Base-by-base conservation (phyloP, 352 stramenopile genomes). In the Pelagophyceae sp. region DNA sequence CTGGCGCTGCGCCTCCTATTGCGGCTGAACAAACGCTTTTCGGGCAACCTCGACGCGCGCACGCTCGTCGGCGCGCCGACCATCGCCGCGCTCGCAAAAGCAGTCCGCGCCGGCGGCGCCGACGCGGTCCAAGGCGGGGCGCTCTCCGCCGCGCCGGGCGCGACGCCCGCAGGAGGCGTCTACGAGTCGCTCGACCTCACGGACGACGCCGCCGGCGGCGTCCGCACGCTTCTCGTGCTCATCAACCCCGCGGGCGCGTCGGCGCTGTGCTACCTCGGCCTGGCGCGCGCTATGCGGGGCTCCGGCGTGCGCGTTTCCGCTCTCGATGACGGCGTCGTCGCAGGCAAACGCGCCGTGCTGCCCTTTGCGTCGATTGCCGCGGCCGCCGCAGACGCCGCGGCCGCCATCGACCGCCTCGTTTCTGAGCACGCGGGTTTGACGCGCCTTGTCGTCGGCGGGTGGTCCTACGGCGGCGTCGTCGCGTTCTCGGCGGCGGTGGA, bases 391-490 rank as follows among this genome's bases (percentile, higher is more conserved):
- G 51, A 38, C 19, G 33, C 29, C 25, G 35, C 27, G 5, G 37
- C 60, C 29, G 85, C 74, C n/a, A 64, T 90, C 5, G 81, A 88
- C 38, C 76, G 76, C 32, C 76, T 89, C n/a, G 83, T 85, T 0
- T 60, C 50, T 29, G n/a, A 50, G n/a, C n/a, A n/a, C n/a, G 11
- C 11, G 45, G 45, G 45, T 23, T 23, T 54, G 0, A 87, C 89
- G 70, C 80, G 70, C 31, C 54, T 75, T 1, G 75, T 82, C 38
- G 77, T 91, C 15, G 85, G 84, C 3, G 87, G 85, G 11, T 91
- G 86, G 67, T 91, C 87, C 0, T 91, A 90, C 79, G 87, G 87
- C 2, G 88, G 85, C 64, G 85, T 86, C 17, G 81, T 91, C 19
- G 85, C 85, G 3, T 76, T 87, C 37, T 83, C 83, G 37, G 79